Evolutionary conservation across 306 rosid species (phyloP).

Genomic region (Glycyrrhiza uralensis): DNA sequence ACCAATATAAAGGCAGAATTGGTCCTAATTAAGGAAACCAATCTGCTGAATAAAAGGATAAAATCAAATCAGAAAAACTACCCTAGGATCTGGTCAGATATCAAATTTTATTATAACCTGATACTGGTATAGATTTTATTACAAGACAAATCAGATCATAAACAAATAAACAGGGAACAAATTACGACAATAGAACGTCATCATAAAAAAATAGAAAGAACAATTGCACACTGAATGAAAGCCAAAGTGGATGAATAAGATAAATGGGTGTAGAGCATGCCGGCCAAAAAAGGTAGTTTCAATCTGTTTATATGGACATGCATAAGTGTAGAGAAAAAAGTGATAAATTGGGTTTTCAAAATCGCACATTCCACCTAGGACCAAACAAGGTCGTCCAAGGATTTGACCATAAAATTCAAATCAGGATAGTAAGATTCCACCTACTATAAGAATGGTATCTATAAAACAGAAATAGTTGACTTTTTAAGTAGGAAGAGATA

Average conservation of each 20-base stretch:
- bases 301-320: not conserved
- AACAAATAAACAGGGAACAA: no score
- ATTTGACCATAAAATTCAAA: not conserved
- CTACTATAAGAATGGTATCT: not conserved
- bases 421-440: not conserved
- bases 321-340: not conserved
- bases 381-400: not conserved
- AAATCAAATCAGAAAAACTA: no score
- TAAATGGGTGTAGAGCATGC: not conserved
- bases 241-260: not conserved
- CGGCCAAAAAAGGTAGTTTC: not conserved
- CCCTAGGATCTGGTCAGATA: no score
- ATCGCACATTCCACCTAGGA: not conserved
- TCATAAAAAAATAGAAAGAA: not conserved
- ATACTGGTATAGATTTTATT: no score
- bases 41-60: no score
- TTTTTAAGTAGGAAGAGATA: not conserved
- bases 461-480: not conserved
- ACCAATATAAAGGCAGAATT: no score
- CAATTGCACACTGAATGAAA: not conserved
- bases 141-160: no score
- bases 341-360: not conserved
- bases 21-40: no score
- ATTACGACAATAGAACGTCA: no score
- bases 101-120: no score